Conservation (phyloP, 495 filamentous ascomycete species). For the Staphylotrichum tortipilum region DNA sequence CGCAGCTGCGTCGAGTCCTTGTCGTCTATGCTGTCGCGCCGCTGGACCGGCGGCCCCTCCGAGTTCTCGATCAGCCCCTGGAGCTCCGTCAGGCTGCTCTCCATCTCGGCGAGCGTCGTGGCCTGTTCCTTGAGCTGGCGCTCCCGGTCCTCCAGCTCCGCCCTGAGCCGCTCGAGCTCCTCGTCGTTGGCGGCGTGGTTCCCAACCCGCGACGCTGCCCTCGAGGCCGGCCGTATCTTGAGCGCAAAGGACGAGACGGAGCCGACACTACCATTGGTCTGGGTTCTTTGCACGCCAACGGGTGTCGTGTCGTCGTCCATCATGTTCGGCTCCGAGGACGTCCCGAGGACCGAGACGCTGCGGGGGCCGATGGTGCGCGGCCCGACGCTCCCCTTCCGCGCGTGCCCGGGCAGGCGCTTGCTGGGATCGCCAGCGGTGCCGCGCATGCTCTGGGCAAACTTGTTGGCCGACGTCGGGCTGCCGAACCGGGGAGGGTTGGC, state of each 20-base stretch:
- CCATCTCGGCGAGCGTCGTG: conserved; percentile 73
- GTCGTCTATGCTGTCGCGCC: conserved; percentile 57
- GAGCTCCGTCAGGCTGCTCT: conserved; percentile 64
- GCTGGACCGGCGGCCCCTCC: conserved; percentile 31
- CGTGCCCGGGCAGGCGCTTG: conserved; percentile 37
- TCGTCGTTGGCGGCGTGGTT: conserved; percentile 46
- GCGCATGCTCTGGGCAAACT: conserved; percentile 56
- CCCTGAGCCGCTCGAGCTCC: conserved; percentile 56
- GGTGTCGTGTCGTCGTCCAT: conserved; percentile 54
- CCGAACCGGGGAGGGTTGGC: conserved; percentile 43
- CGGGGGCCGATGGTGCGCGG: conserved; percentile 44
- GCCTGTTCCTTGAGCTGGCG: conserved; percentile 81
- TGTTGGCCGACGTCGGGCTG: conserved; percentile 54
- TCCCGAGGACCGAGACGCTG: conserved; percentile 45
- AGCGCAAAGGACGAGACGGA: conserved; percentile 40
- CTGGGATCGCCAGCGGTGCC: conserved; percentile 49
- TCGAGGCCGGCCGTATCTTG: conserved; percentile 42
- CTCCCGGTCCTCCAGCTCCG: conserved; percentile 75
- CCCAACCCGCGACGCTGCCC: conserved; percentile 25
- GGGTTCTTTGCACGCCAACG: conserved; percentile 42
- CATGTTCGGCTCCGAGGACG: conserved; percentile 28
- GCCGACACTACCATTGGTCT: conserved; percentile 42
- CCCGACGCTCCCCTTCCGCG: conserved; percentile 42
- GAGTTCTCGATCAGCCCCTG: conserved; percentile 57
- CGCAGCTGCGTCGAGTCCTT: conserved; percentile 71